phyloP scores from a whole-genome alignment of 1,284 basidiomycete genomes.

The Phellinidium pouzarii region DNA sequence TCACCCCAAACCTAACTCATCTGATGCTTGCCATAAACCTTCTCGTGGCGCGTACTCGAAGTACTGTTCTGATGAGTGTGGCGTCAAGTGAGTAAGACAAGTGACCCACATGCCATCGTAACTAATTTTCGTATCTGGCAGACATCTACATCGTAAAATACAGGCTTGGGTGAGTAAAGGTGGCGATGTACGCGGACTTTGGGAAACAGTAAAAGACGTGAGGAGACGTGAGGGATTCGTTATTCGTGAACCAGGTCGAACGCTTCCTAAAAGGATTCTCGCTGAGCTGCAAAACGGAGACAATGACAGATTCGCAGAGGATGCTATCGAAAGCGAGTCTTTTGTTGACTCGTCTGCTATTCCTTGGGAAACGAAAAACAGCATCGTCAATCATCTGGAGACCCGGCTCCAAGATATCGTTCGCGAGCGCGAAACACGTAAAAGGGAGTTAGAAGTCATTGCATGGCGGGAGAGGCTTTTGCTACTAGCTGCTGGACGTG shows the following conservation, averaged over 20 bases:
- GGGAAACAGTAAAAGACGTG: conserved; percentile 65
- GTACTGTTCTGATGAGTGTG: conserved; percentile 79
- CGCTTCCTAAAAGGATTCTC: conserved; percentile 13
- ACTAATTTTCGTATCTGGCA: neutral
- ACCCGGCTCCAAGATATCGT: conserved; percentile 48
- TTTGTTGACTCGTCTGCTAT: conserved; percentile 1
- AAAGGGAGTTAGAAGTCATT: conserved; percentile 59
- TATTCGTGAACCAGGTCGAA: conserved; percentile 26
- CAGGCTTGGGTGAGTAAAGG: conserved; percentile 51
- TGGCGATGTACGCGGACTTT: conserved; percentile 53
- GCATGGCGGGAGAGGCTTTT: conserved; percentile 61
- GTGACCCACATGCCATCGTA: conserved; percentile 1
- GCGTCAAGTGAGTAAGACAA: conserved; percentile 56
- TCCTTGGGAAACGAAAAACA: conserved; percentile 27
- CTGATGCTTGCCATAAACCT: conserved; percentile 68
- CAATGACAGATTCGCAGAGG: neutral
- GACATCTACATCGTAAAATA: conserved; percentile 52
- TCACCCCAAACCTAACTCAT: conserved; percentile 51
- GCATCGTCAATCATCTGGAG: conserved; percentile 43
- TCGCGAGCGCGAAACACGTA: conserved; percentile 51
- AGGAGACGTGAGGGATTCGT: conserved; percentile 64
- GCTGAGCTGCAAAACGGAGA: conserved; percentile 12
- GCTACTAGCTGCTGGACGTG: conserved; percentile 54
- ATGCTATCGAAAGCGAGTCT: conserved; percentile 1
- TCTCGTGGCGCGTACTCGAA: conserved; percentile 75